Evolutionary conservation across 192 early-diverging fungal species (phyloP).

Genomic region (Backusella australiensis): DNA sequence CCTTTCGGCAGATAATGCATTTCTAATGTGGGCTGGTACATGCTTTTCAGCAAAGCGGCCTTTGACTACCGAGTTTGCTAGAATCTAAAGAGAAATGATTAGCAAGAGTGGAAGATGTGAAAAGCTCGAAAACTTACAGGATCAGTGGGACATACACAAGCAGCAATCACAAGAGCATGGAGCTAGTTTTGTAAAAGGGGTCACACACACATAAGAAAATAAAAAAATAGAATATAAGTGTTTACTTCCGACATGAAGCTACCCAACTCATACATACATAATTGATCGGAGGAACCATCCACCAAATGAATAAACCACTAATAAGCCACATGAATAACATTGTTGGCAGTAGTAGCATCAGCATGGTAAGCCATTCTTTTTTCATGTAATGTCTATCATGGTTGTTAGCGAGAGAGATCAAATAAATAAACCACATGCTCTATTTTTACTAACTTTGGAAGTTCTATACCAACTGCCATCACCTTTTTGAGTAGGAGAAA

Average conservation of each 20-base stretch:
- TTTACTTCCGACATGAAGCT: neutral
- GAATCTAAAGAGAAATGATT: slow-evolving; percentile 34
- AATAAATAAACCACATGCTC: neutral
- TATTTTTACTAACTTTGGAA: slow-evolving; percentile 60
- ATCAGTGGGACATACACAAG: slow-evolving; percentile 90
- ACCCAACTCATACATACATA: slow-evolving; percentile 42
- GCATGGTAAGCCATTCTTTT: slow-evolving; percentile 62
- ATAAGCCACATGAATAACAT: slow-evolving; percentile 82
- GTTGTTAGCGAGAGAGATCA: neutral
- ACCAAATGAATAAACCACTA: slow-evolving; percentile 63
- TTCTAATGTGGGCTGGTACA: slow-evolving; percentile 71
- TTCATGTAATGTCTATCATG: slow-evolving; percentile 33
- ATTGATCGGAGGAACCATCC: slow-evolving; percentile 47
- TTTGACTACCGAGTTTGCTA: slow-evolving; percentile 92
- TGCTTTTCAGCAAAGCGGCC: slow-evolving; percentile 91
- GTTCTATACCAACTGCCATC: slow-evolving; percentile 80
- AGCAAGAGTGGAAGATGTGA: neutral
- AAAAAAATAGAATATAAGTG: neutral
- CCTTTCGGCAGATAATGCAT: slow-evolving; percentile 75
- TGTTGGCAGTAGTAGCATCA: slow-evolving; percentile 73
- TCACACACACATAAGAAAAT: neutral
- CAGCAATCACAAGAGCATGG: slow-evolving; percentile 73
- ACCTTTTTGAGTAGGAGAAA: slow-evolving; percentile 44
- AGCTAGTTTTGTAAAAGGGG: slow-evolving; percentile 40
- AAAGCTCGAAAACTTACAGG: slow-evolving; percentile 57